A percentile compares a stretch with the other conserved stretches of the same genome.
Conservation (phyloP, 441 rosid species). For the Geranium incanum region DNA sequence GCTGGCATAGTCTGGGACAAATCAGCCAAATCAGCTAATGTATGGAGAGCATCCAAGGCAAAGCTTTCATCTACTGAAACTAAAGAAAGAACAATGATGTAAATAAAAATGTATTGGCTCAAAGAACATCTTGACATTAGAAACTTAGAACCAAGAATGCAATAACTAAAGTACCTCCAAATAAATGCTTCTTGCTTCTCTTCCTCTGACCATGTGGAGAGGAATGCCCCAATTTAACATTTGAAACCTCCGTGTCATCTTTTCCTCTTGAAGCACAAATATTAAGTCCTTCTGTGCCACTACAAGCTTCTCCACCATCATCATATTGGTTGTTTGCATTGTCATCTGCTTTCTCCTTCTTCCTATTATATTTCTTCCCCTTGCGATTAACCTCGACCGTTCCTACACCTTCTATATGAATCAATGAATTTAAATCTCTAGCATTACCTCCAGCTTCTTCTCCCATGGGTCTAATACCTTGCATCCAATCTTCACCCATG, state of each 20-base stretch:
- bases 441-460: conserved; percentile 32
- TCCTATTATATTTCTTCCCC: conserved; percentile 40
- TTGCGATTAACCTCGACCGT: conserved; percentile 44
- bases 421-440: conserved; percentile 38
- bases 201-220: conserved; percentile 39
- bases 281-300: conserved; percentile 59
- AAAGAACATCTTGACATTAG: conserved; percentile 13
- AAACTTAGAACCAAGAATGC: conserved; percentile 11
- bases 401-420: conserved; percentile 54
- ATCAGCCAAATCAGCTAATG: conserved; percentile 44
- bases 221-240: conserved; percentile 33
- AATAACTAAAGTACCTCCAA: conserved; percentile 39
- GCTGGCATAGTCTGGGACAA: conserved; percentile 40
- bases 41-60: conserved; percentile 56
- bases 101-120: background rate
- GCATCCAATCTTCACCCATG: conserved; percentile 32
- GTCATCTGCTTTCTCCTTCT: conserved; percentile 50
- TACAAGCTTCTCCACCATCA: conserved; percentile 77
- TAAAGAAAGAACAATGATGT: conserved; percentile 12
- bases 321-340: conserved; percentile 43
- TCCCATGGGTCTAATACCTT: conserved; percentile 37
- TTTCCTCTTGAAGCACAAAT: conserved; percentile 32
- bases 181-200: conserved; percentile 45
- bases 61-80: conserved; percentile 51
- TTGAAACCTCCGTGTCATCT: conserved; percentile 36